Percentiles rank a stretch among this genome's conserved stretches.
Conservation (phyloP, 2,329 filamentous ascomycete species). For the Aspergillaceae sp. region DNA sequence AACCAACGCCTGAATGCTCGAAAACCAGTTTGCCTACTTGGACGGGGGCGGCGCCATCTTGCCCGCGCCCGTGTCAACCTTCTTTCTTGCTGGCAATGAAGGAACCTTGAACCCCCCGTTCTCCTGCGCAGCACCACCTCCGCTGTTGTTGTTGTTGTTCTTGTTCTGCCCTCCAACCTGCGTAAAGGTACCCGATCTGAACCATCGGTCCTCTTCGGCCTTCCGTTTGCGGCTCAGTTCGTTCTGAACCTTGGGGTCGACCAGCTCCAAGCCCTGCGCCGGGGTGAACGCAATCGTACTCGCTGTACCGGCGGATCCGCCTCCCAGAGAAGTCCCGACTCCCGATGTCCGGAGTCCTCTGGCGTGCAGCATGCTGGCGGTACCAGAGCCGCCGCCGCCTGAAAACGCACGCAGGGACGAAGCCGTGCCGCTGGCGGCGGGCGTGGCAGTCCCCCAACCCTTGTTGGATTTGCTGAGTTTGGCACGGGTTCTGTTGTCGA, state of each 20-base stretch:
- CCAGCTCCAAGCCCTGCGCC: conserved; percentile 86
- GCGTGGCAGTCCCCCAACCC: conserved; percentile 71
- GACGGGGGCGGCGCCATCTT: conserved; percentile 42
- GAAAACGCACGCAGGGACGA: conserved; percentile 76
- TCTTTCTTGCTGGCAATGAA: conserved; percentile 64
- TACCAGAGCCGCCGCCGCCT: conserved; percentile 53
- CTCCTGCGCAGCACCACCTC: conserved; percentile 16
- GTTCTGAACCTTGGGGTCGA: conserved; percentile 83
- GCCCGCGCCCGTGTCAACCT: conserved; percentile 54
- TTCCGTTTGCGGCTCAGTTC: conserved; percentile 86
- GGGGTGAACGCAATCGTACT: conserved; percentile 89
- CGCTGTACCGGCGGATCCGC: conserved; percentile 59
- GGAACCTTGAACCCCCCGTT: conserved; percentile 76
- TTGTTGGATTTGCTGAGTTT: conserved; percentile 93
- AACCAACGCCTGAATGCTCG: conserved; percentile 13
- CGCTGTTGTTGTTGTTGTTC: conserved; percentile 13
- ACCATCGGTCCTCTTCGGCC: conserved; percentile 91
- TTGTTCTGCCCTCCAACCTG: conserved; percentile 51
- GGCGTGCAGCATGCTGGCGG: conserved; percentile 60
- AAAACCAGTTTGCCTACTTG: conserved; percentile 12
- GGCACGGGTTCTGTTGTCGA: conserved; percentile 86
- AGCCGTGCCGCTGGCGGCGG: conserved; percentile 50
- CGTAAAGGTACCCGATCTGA: conserved; percentile 95
- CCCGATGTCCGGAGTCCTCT: conserved; percentile 74
- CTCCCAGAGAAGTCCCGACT: conserved; percentile 61